Evolutionary conservation across 805 yeast genomes (phyloP).

Genomic region (Cyberlindnera xylosilytica): DNA sequence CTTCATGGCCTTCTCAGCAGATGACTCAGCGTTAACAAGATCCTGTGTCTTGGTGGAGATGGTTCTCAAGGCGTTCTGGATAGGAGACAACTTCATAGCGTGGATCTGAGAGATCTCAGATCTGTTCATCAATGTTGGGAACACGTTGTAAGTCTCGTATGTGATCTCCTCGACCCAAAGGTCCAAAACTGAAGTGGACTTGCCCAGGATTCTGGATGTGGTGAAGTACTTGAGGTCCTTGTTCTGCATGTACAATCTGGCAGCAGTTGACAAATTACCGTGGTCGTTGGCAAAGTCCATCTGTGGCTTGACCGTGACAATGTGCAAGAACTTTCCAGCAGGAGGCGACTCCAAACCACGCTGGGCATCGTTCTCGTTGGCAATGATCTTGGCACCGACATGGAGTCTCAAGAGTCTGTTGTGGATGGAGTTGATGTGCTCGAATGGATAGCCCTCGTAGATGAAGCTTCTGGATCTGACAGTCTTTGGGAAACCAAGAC

Average conservation of each 20-base stretch:
- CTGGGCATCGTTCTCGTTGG: slow-evolving; percentile 53
- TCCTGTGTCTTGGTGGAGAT: slow-evolving; percentile 69
- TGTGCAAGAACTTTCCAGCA: slow-evolving; percentile 71
- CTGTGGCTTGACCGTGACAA: slow-evolving; percentile 69
- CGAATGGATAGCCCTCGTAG: slow-evolving; percentile 84
- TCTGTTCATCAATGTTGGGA: slow-evolving; percentile 87
- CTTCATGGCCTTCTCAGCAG: slow-evolving; percentile 49
- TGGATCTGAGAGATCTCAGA: slow-evolving; percentile 57
- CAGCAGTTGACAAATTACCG: slow-evolving; percentile 45
- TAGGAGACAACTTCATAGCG: slow-evolving; percentile 67
- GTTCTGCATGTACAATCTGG: slow-evolving; percentile 71
- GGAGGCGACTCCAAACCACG: slow-evolving; percentile 47
- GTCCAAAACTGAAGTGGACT: slow-evolving; percentile 66
- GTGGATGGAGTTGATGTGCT: slow-evolving; percentile 79
- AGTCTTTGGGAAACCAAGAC: slow-evolving; percentile 79
- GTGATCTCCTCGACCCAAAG: slow-evolving; percentile 88
- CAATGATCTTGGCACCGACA: slow-evolving; percentile 76
- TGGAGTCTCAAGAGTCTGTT: slow-evolving; percentile 69
- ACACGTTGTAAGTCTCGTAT: slow-evolving; percentile 68
- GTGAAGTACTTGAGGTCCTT: slow-evolving; percentile 70
- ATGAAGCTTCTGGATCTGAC: slow-evolving; percentile 74
- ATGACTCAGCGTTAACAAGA: slow-evolving; percentile 61
- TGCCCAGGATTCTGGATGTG: slow-evolving; percentile 67
- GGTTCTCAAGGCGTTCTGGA: slow-evolving; percentile 75
- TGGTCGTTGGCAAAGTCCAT: slow-evolving; percentile 44